Percentiles rank a stretch among this genome's conserved stretches.
Evolutionary conservation across 2,329 filamentous ascomycete genomes (phyloP).

Genomic region (Arthrocladium fulminans): DNA sequence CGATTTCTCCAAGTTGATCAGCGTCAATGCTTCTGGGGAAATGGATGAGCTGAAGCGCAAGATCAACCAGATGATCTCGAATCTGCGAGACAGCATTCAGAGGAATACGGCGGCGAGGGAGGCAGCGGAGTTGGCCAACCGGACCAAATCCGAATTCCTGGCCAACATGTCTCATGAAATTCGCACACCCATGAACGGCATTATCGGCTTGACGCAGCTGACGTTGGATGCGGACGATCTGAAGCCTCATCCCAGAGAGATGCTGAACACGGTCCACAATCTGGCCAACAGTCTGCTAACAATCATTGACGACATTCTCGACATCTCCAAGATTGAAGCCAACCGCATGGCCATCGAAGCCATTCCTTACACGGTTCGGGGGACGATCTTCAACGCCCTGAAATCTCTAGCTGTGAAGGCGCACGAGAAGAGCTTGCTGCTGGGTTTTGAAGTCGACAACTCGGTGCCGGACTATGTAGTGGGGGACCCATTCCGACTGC

Average conservation of each 20-base stretch:
- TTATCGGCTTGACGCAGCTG: slow-evolving; percentile 95
- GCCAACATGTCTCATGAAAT: slow-evolving; percentile 99
- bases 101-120: slow-evolving; percentile 92
- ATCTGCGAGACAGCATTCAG: slow-evolving; percentile 89
- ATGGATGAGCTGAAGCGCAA: slow-evolving; percentile 99
- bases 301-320: slow-evolving; percentile 77
- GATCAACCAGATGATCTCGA: slow-evolving; percentile 99
- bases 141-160: slow-evolving; percentile 96
- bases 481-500: slow-evolving; percentile 89
- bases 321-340: slow-evolving; percentile 74
- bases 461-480: slow-evolving; percentile 91
- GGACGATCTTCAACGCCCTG: slow-evolving; percentile 92
- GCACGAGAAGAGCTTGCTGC: slow-evolving; percentile 86
- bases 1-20: slow-evolving; percentile 93
- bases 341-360: slow-evolving; percentile 98
- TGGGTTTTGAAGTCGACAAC: slow-evolving; percentile 88
- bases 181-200: slow-evolving; percentile 93
- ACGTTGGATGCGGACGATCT: slow-evolving; percentile 92
- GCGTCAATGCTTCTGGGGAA: slow-evolving; percentile 92
- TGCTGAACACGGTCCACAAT: slow-evolving; percentile 97
- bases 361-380: slow-evolving; percentile 88
- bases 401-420: slow-evolving; percentile 96
- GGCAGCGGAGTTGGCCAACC: slow-evolving; percentile 91
- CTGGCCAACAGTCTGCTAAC: slow-evolving; percentile 91
- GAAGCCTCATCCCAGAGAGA: slow-evolving; percentile 90